These are phyloP conservation scores for Carpinus viminea DNA, from an alignment of 306 rosid species.

Conservation along the genomic window DNA sequence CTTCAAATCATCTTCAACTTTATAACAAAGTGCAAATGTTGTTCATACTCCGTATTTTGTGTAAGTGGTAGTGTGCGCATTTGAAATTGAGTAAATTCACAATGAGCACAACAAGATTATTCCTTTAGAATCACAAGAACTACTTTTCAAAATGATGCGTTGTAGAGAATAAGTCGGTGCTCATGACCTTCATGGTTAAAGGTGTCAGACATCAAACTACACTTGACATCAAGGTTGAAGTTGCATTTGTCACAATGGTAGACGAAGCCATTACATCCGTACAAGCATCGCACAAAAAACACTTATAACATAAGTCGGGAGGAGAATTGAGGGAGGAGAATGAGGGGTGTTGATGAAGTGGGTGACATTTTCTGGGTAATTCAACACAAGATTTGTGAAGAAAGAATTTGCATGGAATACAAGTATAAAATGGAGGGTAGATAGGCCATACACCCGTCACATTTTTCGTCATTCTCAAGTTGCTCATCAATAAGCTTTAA, in stretches of 20 bases:
- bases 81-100: background rate
- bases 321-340: too few species aligned
- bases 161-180: background rate
- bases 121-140: background rate
- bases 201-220: background rate
- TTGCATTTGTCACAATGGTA: rapidly evolving
- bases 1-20: background rate
- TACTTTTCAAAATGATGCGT: background rate
- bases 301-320: too few species aligned
- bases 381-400: background rate
- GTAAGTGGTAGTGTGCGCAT: background rate
- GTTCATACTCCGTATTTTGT: background rate
- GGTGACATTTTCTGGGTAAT: background rate
- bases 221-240: background rate
- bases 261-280: background rate
- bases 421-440: background rate
- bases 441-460: background rate
- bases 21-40: background rate
- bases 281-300: background rate
- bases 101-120: background rate
- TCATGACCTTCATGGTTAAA: background rate
- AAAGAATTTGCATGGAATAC: background rate
- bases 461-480: background rate
- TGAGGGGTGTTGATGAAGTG: background rate
- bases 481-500: background rate